A percentile compares a stretch with the other conserved stretches of the same genome.
phyloP scores from a whole-genome alignment of 306 rosid species.

The Comarum palustre region DNA sequence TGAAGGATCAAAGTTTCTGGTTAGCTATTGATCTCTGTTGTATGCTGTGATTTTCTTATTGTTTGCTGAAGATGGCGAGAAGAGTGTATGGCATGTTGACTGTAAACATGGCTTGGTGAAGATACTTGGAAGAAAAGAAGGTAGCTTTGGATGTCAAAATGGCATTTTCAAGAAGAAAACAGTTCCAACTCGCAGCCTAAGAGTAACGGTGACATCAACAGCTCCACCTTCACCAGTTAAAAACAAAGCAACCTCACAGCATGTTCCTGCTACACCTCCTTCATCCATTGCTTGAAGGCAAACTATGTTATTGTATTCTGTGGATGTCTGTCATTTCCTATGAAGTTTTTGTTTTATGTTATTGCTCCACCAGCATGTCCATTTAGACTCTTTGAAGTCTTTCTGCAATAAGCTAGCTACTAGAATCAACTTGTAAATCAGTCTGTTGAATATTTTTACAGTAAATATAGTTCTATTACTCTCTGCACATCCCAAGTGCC shows the following conservation, averaged over 20 bases:
- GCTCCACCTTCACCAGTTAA: constrained; percentile 24
- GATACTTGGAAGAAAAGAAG: constrained; percentile 6
- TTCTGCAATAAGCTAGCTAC: constrained; percentile 10
- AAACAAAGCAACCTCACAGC: constrained; percentile 7
- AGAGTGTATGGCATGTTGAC: background rate
- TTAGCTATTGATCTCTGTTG: background rate
- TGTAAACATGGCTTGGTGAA: constrained; percentile 7
- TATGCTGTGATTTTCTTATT: background rate
- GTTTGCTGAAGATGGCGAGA: constrained; percentile 2
- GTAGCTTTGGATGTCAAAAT: background rate
- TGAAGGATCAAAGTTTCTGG: background rate
- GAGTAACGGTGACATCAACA: background rate
- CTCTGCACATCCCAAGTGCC: background rate
- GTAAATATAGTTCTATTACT: background rate
- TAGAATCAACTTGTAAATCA: background rate
- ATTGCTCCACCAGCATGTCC: background rate
- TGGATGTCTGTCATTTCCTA: background rate
- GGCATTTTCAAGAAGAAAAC: background rate
- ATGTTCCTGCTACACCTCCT: background rate
- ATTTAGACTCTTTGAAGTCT: background rate
- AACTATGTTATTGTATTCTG: background rate
- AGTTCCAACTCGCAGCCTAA: constrained; percentile 14
- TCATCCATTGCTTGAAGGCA: background rate
- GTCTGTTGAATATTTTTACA: background rate
- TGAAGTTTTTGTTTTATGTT: background rate